Evolutionary conservation across 345 rosid species (phyloP).

Genomic region (Gossypium ekmanianum): DNA sequence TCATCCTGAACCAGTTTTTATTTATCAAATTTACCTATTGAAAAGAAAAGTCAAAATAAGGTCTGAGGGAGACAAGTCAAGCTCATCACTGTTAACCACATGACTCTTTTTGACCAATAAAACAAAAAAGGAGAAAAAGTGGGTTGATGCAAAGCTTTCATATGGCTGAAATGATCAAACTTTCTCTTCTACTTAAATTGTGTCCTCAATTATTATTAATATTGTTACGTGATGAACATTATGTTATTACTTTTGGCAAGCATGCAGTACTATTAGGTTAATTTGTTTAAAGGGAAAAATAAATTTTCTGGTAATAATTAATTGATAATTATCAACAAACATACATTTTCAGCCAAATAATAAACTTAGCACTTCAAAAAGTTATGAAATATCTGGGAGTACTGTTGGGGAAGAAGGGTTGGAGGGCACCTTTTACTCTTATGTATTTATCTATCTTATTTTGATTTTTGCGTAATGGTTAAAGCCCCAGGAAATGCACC

Average conservation of each 20-base stretch:
- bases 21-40: background rate
- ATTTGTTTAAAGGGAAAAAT: background rate
- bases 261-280: background rate
- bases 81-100: background rate
- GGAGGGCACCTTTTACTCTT: background rate
- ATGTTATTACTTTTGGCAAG: background rate
- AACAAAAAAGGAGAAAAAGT: background rate
- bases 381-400: background rate
- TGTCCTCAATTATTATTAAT: background rate
- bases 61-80: background rate
- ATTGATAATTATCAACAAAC: background rate
- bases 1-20: background rate
- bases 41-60: background rate
- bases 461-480: slow-evolving; percentile 35
- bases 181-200: background rate
- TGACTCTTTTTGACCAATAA: background rate
- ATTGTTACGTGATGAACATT: background rate
- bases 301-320: background rate
- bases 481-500: slow-evolving; percentile 79
- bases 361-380: background rate
- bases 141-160: background rate
- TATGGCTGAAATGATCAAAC: background rate
- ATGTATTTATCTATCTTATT: slow-evolving; percentile 23
- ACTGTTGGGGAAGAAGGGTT: background rate
- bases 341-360: background rate